Base-by-base conservation (phyloP, 495 filamentous ascomycete genomes). In the Penicillium waksmanii region DNA sequence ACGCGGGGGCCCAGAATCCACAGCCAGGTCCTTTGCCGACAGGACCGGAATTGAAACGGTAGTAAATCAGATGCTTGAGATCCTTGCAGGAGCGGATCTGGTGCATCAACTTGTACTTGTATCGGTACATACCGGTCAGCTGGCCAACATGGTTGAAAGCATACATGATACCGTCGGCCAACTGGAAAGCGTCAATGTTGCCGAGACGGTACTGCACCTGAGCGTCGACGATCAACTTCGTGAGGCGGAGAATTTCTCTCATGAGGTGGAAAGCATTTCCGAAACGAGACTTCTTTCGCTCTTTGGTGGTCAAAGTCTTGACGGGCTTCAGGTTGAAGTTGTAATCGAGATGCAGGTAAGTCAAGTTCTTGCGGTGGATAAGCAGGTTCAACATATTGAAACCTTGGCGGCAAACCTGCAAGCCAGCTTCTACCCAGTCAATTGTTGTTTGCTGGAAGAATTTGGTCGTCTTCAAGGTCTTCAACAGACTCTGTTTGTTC, bases 101-200 rank as follows among this genome's bases (percentile, higher is more conserved):
- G 73, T 99, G 96, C 96, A 99, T 99, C 36, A 99, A 84, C 80
- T 99, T 99, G 80, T 99, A 99, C 82, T 99, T 99, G 85, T 99
- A 99, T 27, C 96, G 91, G 77, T 99, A 99, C 96, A 99, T 99
- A 67, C 96, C 96, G 25, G 96, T 99, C 53, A 99, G 80, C 76
- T 99, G 96, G 51, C 96, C 96, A 56, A 99, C 96, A 66, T 99
- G 96, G 77, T 99, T 99, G 82, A 99, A 98, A 31, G 96, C 96
- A 69, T 98, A 99, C 10, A 97, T 82, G 56, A 99, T 99, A 73
- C 96, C 96, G 73, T 99, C 96, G 4, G 96, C 96, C 55, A 99
- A 87, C 71, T 99, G 96, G 81, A 98, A 99, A 34, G 96, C 96
- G 71, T 99, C 96, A 61, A 99, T 97, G 67, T 99, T 99, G 49